These are phyloP conservation scores for Gossypium sturtianum DNA, from an alignment of 345 rosid species.

Conservation along the genomic window DNA sequence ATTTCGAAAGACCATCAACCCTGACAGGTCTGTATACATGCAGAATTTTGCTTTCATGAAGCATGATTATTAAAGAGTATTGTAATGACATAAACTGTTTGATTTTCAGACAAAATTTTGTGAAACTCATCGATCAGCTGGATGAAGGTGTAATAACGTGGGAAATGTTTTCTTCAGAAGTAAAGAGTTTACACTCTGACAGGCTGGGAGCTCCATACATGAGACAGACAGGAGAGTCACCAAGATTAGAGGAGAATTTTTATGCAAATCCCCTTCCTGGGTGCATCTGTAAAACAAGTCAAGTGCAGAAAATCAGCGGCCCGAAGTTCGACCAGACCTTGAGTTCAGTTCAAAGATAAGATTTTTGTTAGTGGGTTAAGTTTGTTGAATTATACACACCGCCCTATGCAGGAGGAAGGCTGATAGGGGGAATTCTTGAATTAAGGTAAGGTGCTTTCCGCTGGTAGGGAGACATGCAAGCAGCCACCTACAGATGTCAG, in stretches of 20 bases:
- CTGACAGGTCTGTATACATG: constrained; percentile 49
- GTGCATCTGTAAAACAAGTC: constrained; percentile 59
- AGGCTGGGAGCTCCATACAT: constrained; percentile 73
- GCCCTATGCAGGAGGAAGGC: constrained; percentile 2
- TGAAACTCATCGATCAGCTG: constrained; percentile 59
- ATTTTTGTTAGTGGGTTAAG: neutral
- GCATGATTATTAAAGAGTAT: neutral
- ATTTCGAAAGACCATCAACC: constrained; percentile 75
- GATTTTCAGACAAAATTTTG: constrained; percentile 60
- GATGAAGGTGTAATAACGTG: constrained; percentile 58
- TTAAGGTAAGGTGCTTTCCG: constrained; percentile 7
- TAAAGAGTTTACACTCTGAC: constrained; percentile 48
- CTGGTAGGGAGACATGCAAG: neutral
- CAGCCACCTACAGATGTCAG: constrained; percentile 6
- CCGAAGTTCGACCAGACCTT: constrained; percentile 28
- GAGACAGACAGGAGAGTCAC: constrained; percentile 56
- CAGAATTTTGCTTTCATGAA: neutral
- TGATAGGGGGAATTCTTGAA: constrained; percentile 6
- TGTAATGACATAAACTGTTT: neutral
- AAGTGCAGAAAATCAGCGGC: constrained; percentile 18
- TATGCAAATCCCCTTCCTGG: constrained; percentile 90
- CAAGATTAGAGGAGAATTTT: constrained; percentile 83
- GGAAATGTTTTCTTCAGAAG: constrained; percentile 71
- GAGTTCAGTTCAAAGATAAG: constrained; percentile 29
- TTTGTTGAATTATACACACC: constrained; percentile 10